Conservation (phyloP, 2,329 filamentous ascomycete genomes). For the Beauveria brongniartii region DNA sequence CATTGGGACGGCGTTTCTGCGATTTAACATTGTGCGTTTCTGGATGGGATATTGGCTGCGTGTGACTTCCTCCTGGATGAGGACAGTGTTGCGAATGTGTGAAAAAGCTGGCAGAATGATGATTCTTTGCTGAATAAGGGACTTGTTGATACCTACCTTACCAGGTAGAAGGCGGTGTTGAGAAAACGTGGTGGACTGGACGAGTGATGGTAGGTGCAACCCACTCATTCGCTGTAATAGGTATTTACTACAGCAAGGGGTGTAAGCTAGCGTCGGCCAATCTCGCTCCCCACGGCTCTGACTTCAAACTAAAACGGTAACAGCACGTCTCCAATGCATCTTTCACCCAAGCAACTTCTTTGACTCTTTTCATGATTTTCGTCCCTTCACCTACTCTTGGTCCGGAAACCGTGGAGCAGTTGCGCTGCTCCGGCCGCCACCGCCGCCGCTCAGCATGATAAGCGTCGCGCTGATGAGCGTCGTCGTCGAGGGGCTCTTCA, state of each 20-base stretch:
- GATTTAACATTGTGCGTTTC: neutral
- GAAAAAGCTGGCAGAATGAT: too few species aligned
- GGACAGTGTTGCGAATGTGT: neutral
- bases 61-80: neutral
- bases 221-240: too few species aligned
- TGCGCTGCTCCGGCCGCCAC: neutral
- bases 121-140: too few species aligned
- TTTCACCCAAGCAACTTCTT: neutral
- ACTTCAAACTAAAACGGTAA: neutral
- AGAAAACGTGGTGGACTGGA: too few species aligned
- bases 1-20: slow-evolving; percentile 7
- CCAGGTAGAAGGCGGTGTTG: too few species aligned
- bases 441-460: neutral
- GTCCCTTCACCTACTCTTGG: neutral
- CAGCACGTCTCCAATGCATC: neutral
- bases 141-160: too few species aligned
- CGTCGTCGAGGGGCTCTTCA: neutral
- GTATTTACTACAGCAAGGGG: too few species aligned
- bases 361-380: neutral
- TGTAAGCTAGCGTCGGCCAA: too few species aligned
- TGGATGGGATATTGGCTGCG: neutral
- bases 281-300: neutral
- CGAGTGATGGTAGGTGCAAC: too few species aligned
- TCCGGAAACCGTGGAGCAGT: neutral
- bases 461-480: neutral